These are phyloP conservation scores for Thermothielavioides terrestris DNA, from an alignment of 495 filamentous ascomycete genomes.

Conservation along the genomic window DNA sequence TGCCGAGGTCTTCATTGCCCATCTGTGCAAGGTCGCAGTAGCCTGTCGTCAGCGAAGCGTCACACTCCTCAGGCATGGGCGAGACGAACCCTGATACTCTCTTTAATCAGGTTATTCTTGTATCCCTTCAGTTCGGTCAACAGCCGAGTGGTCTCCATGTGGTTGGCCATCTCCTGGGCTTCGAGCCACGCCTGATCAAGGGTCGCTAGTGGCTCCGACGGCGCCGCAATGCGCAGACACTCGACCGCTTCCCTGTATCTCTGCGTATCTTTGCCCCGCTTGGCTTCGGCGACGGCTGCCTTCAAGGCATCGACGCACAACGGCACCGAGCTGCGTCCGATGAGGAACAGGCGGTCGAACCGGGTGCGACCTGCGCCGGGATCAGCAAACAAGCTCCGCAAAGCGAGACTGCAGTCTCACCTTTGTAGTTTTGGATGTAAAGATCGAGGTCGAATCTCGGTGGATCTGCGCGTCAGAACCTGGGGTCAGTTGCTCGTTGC, in stretches of 20 bases:
- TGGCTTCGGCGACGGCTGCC: constrained; percentile 66
- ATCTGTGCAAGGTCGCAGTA: constrained; percentile 25
- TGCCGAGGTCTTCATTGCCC: constrained; percentile 41
- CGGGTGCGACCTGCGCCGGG: constrained; percentile 52
- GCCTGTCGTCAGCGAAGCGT: neutral
- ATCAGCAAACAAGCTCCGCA: neutral
- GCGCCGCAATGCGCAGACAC: constrained; percentile 51
- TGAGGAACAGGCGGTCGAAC: constrained; percentile 70
- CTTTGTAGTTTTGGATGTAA: constrained; percentile 85
- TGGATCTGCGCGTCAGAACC: constrained; percentile 43
- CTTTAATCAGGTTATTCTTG: constrained; percentile 96
- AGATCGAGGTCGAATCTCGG: constrained; percentile 91
- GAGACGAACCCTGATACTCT: constrained; percentile 76
- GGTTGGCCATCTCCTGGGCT: constrained; percentile 51
- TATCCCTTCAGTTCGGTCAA: constrained; percentile 82
- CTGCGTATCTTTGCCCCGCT: constrained; percentile 61
- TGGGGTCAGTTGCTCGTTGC: neutral
- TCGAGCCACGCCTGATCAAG: constrained; percentile 66
- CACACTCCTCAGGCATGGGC: neutral
- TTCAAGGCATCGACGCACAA: constrained; percentile 76
- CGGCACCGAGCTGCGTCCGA: constrained; percentile 67
- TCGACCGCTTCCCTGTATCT: constrained; percentile 64
- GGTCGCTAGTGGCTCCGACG: constrained; percentile 56
- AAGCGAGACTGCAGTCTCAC: constrained; percentile 35
- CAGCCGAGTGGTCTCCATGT: constrained; percentile 58